A percentile compares a stretch with the other conserved stretches of the same genome.
Conservation (phyloP, 768 basidiomycete species). For the Cytidiella melzeri region DNA sequence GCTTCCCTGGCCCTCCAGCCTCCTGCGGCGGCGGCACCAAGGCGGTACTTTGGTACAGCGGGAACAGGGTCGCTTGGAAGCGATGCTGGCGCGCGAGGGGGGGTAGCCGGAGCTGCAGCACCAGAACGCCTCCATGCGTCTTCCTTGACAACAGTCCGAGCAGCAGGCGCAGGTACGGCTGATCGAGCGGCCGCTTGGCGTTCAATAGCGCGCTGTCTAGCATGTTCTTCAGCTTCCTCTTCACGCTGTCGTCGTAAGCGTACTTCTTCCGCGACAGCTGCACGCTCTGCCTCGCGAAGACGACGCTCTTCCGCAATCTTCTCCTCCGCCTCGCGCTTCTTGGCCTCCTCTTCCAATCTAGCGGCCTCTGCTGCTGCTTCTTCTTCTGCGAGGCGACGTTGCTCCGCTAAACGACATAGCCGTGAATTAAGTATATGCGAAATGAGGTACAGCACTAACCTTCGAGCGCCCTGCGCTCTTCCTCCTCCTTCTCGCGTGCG, state of each 20-base stretch:
- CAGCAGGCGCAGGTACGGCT: constrained; percentile 14
- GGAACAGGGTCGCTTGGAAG: constrained; percentile 24
- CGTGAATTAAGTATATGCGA: constrained; percentile 31
- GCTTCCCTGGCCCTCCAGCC: constrained; percentile 59
- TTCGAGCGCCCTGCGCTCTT: constrained; percentile 40
- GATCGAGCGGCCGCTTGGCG: constrained; percentile 17
- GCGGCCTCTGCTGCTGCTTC: constrained; percentile 26
- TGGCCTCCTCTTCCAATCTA: constrained; percentile 38
- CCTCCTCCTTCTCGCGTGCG: constrained; percentile 32
- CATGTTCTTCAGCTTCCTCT: constrained; percentile 55
- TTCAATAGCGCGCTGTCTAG: constrained; percentile 28
- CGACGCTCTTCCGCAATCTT: constrained; percentile 43
- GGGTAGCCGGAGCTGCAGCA: constrained; percentile 24
- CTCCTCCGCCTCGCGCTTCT: constrained; percentile 60
- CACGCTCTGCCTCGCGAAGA: constrained; percentile 44
- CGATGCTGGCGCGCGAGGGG: constrained; percentile 18
- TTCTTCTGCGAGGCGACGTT: constrained; percentile 39
- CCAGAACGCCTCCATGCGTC: constrained; percentile 19
- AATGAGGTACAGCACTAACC: constrained; percentile 37
- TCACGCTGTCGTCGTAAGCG: constrained; percentile 59
- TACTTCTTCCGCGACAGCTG: constrained; percentile 46
- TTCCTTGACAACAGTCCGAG: constrained; percentile 12
- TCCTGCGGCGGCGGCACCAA: constrained; percentile 32
- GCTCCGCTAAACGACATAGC: constrained; percentile 49
- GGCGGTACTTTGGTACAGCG: constrained; percentile 36